phyloP scores from a whole-genome alignment of 1,139 yeast genomes.

The Lodderomyces oxycetoniae region DNA sequence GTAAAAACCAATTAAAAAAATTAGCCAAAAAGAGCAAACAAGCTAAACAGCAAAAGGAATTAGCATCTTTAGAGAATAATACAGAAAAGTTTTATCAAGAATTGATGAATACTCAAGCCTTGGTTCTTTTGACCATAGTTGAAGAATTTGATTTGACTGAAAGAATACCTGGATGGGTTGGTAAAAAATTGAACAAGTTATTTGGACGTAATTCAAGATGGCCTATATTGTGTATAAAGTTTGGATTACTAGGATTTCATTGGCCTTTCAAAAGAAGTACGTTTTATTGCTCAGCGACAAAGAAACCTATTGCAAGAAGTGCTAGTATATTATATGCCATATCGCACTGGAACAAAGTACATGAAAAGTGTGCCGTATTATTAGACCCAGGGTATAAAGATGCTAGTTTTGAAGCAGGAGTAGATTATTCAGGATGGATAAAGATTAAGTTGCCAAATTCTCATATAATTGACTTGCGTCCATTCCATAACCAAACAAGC shows the following conservation, averaged over 20 bases:
- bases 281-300: conserved; percentile 33
- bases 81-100: conserved; percentile 26
- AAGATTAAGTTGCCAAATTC: conserved; percentile 33
- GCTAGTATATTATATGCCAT: conserved; percentile 39
- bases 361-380: conserved; percentile 30
- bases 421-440: conserved; percentile 38
- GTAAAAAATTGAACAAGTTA: conserved; percentile 19
- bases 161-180: conserved; percentile 27
- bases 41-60: conserved; percentile 12
- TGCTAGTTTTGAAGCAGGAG: conserved; percentile 29
- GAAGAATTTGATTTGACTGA: conserved; percentile 35
- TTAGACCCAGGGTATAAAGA: conserved; percentile 36
- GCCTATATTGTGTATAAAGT: conserved; percentile 30
- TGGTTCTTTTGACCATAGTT: conserved; percentile 32
- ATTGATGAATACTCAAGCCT: conserved; percentile 38
- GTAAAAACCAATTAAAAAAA: conserved; percentile 35
- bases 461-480: conserved; percentile 39
- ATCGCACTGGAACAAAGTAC: conserved; percentile 28
- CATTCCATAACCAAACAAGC: conserved; percentile 25
- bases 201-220: conserved; percentile 28
- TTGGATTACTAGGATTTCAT: conserved; percentile 41
- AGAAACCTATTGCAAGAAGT: conserved; percentile 37
- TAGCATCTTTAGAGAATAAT: conserved; percentile 13
- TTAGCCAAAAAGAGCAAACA: conserved; percentile 24
- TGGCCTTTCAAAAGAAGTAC: conserved; percentile 45